Base-by-base conservation (phyloP, 768 basidiomycete genomes). In the Suillus paluster region DNA sequence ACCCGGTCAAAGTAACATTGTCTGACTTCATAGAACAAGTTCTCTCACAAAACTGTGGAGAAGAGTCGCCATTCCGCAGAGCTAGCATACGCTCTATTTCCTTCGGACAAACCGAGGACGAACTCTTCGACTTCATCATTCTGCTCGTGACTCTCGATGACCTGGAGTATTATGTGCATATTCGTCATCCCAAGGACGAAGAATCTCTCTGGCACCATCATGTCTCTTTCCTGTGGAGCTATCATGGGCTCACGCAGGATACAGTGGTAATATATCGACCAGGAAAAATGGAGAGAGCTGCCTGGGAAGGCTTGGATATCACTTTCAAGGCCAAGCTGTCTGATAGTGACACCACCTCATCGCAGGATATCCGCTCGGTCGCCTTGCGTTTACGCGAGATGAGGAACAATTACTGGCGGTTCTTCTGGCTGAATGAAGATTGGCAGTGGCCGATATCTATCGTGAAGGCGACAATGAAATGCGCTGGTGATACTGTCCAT, bases 401-500 rank as follows among this genome's bases (percentile, higher is more conserved):
- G 6, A 36, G 34, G 17, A 38, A 54, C 21, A 23, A 23, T 23
- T 54, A 54, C 36, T 54, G 53, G 53, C 21, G 36, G 36, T 38
- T 15, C 15, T 54, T 54, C 53, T 54, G 53, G 53, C 53, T 54
- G 8, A 54, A 54, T 6, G 34, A 54, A 23, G 23, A 54, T 10
- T 54, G 53, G 53, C 34, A 36, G 14, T 54, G 53, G 53, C n/a
- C 53, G 23, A 25, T 54, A 17, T 54, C 23, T 54, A 23, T 54
- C 53, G 34, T 54, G 34, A 54, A 38, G 34, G 15, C 53, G 36
- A 38, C 36, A 17, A 17, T 54, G 21, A 54, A 38, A 17, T 25
- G 15, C 2, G 21, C 23, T 15, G 15, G 11, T 23, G 14, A 23
- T 21, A 36, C 21, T 36, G 21, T 36, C 21, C 15, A 15, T 54